A percentile compares a stretch with the other conserved stretches of the same genome.
These are phyloP conservation scores for Sugiyamaella lignohabitans DNA, from an alignment of 805 yeast genomes.

Conservation along the genomic window DNA sequence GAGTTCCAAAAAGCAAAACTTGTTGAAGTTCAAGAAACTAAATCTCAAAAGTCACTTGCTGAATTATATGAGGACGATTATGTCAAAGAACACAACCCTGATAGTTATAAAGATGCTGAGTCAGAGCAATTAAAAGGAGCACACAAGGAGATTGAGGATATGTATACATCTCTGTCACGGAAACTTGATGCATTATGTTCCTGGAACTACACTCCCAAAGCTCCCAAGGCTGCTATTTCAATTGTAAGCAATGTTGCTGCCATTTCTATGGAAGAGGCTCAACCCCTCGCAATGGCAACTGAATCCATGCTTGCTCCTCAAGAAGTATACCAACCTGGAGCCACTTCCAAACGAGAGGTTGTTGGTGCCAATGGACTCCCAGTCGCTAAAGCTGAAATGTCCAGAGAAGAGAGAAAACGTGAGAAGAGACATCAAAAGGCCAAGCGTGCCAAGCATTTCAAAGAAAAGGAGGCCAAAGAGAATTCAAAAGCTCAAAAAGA, in stretches of 20 bases:
- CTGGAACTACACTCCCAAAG: constrained; percentile 92
- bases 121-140: constrained; percentile 61
- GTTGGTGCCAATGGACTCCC: constrained; percentile 66
- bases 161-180: constrained; percentile 57
- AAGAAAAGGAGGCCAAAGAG: constrained; percentile 31
- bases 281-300: constrained; percentile 73
- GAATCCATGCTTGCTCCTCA: constrained; percentile 87
- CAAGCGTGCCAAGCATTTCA: constrained; percentile 54
- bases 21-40: constrained; percentile 71
- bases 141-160: constrained; percentile 68
- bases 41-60: constrained; percentile 82
- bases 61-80: constrained; percentile 88
- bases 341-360: constrained; percentile 46
- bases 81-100: constrained; percentile 32
- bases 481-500: constrained; percentile 38
- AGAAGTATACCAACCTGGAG: constrained; percentile 60
- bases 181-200: constrained; percentile 85
- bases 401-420: constrained; percentile 80
- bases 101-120: constrained; percentile 40
- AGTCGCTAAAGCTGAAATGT: constrained; percentile 72
- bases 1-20: constrained; percentile 39
- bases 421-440: constrained; percentile 82
- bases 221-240: constrained; percentile 70
- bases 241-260: constrained; percentile 79
- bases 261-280: constrained; percentile 91